These are phyloP conservation scores for Epichloe typhina DNA, from an alignment of 2,329 filamentous ascomycete species.

Conservation along the genomic window DNA sequence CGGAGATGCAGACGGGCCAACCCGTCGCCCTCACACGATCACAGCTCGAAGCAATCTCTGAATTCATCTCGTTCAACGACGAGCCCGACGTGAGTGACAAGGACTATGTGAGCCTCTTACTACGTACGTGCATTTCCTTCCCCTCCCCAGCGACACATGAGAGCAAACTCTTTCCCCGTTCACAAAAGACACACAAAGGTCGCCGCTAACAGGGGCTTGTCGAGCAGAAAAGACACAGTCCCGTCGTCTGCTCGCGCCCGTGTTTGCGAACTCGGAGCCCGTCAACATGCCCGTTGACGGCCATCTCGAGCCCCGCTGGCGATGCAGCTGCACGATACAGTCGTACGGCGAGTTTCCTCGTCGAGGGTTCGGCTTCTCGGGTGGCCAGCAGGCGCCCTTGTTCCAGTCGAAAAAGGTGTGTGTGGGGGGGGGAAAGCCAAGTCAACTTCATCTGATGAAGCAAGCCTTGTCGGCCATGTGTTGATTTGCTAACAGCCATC, in stretches of 20 bases:
- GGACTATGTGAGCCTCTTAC: conserved; percentile 18
- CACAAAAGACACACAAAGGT: not conserved
- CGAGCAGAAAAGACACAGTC: conserved; percentile 10
- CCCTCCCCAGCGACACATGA: not conserved
- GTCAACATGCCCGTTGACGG: conserved; percentile 12
- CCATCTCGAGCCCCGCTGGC: conserved; percentile 12
- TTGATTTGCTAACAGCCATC: not conserved
- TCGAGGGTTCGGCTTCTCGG: conserved; percentile 21
- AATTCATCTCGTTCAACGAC: conserved; percentile 21
- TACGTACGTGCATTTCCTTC: conserved; percentile 11
- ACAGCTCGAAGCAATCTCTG: conserved; percentile 27
- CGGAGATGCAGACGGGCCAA: conserved; percentile 16
- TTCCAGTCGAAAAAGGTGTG: conserved; percentile 35
- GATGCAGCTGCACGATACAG: conserved; percentile 13
- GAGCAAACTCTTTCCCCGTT: not conserved
- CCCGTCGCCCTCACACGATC: conserved; percentile 24
- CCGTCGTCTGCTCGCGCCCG: conserved; percentile 3
- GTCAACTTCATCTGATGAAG: too few relatives aligned
- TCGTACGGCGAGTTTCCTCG: conserved; percentile 13
- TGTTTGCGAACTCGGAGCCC: conserved; percentile 8
- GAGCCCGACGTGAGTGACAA: conserved; percentile 15
- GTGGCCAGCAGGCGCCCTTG: conserved; percentile 15
- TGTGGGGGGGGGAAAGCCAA: not conserved
- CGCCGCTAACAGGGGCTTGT: not conserved
- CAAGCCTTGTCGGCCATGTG: not conserved